Percentiles rank a stretch among this genome's conserved stretches.
phyloP scores from a whole-genome alignment of 2,329 filamentous ascomycete species.

The Paracoccidioides brasiliensis region DNA sequence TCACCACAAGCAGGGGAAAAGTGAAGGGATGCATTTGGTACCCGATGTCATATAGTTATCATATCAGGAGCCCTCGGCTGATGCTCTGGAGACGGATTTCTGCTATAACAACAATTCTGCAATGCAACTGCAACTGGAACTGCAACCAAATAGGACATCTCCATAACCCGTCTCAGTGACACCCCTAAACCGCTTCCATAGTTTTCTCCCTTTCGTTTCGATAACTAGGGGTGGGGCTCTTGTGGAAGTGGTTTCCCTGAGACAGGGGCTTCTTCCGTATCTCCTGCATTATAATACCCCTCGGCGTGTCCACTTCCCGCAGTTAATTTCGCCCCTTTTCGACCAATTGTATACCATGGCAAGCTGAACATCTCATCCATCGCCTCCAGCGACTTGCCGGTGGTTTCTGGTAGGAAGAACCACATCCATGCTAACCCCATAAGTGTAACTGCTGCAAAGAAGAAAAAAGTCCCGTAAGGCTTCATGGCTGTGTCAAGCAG shows the following conservation, averaged over 20 bases:
- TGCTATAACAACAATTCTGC: no score
- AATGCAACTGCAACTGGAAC: no score
- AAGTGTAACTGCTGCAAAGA: slow-evolving; percentile 55
- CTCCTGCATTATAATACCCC: background rate
- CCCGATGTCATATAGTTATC: no score
- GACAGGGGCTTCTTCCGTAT: background rate
- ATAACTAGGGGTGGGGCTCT: no score
- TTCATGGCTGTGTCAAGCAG: slow-evolving; percentile 39
- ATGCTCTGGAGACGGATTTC: no score
- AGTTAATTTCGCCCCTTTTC: slow-evolving; percentile 10
- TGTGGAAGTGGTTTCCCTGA: background rate
- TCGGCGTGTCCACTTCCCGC: slow-evolving; percentile 2
- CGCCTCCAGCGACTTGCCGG: slow-evolving; percentile 35
- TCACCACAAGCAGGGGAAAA: no score
- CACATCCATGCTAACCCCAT: slow-evolving; percentile 55
- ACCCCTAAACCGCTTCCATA: no score
- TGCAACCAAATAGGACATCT: no score
- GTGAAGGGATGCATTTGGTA: no score
- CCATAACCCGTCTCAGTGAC: no score
- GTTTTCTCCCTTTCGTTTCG: no score
- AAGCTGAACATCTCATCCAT: slow-evolving; percentile 12
- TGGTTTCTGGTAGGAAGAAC: slow-evolving; percentile 58
- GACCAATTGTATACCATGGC: slow-evolving; percentile 11
- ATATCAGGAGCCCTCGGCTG: no score
- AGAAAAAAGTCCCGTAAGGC: slow-evolving; percentile 58